Percentiles rank a stretch among this genome's conserved stretches.
phyloP scores from a whole-genome alignment of 768 basidiomycete genomes.

The Tulasnella sp. region DNA sequence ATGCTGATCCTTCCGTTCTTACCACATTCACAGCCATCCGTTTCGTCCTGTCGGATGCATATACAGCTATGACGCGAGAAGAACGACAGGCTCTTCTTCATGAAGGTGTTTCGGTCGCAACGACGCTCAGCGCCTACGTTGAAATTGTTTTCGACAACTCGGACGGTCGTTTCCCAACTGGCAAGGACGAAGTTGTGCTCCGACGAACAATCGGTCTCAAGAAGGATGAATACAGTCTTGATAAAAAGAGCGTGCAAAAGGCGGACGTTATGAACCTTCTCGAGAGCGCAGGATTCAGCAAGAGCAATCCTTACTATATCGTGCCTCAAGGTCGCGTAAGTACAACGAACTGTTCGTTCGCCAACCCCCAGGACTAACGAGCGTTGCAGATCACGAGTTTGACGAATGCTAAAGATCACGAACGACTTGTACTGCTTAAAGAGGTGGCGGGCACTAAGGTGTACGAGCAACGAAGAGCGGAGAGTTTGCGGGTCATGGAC shows the following conservation, averaged over 20 bases:
- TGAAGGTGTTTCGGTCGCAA: slow-evolving; percentile 80
- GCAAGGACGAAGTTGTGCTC: slow-evolving; percentile 76
- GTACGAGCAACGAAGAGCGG: slow-evolving; percentile 87
- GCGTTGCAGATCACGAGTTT: slow-evolving; percentile 74
- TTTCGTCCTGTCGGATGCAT: slow-evolving; percentile 95
- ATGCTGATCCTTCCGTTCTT: not conserved
- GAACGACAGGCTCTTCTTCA: slow-evolving; percentile 90
- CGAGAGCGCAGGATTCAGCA: slow-evolving; percentile 94
- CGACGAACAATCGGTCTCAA: slow-evolving; percentile 93
- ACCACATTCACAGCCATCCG: slow-evolving; percentile 61
- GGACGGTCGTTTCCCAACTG: slow-evolving; percentile 90
- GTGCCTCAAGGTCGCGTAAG: slow-evolving; percentile 93
- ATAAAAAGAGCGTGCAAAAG: slow-evolving; percentile 90
- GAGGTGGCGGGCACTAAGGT: slow-evolving; percentile 98
- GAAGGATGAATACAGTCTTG: slow-evolving; percentile 97
- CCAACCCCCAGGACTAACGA: not conserved
- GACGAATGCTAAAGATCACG: slow-evolving; percentile 94
- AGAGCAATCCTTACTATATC: slow-evolving; percentile 98
- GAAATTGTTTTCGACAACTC: slow-evolving; percentile 96
- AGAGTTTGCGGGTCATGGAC: slow-evolving; percentile 93
- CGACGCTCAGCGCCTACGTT: slow-evolving; percentile 90
- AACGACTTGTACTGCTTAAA: slow-evolving; percentile 87
- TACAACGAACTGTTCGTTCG: slow-evolving; percentile 21
- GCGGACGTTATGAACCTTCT: slow-evolving; percentile 97
- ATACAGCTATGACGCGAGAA: slow-evolving; percentile 89